Evolutionary conservation across 495 filamentous ascomycete species (phyloP), one percentile per base, ranked within the genome.

Genomic region (Copromyces sp.): DNA sequence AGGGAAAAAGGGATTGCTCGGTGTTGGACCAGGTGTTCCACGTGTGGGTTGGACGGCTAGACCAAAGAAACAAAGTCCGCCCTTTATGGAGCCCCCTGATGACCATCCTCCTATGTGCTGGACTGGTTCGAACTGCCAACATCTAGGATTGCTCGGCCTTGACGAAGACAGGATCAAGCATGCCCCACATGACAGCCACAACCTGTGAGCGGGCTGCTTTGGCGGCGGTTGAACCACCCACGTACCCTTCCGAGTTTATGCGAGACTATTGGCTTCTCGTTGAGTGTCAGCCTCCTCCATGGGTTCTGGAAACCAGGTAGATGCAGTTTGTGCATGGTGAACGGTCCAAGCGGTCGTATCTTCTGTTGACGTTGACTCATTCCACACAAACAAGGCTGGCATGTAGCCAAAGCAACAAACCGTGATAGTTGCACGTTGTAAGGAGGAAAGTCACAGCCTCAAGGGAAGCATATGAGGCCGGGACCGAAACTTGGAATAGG

Each of bases 41-140:
- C 59, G 71, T 69, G 73, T 73, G 47, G 70, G 68, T 69, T 69
- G 72, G 61, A n/a, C 38, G 59, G 9, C 73, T 69, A 59, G 69
- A 59, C 20, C 69, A 45, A 38, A 69, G 39, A 32, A 73, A 35
- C 29, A 35, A 35, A 65, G 14, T 37, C 17, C 5, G 53, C 14
- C 53, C 32, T 65, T 32, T 16, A 17, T 65, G 6, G 7, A 65
- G 53, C 14, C 53, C 14, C 29, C 6, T 65, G 53, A 65, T 65
- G 53, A 14, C 29, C 3, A 17, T 59, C 24, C 24, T 61, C 24
- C 20, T 37, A 53, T 53, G 53, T 61, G 35, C 35, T 61, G 17
- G 14, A 16, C 41, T 69, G 61, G 47, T 44, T 32, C n/a, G 17
- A 24, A 68, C 44, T 72, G 53, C 53, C 53, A 61, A 3, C 12